Base-by-base conservation (phyloP, 116 monocot genomes). In the Thalassia testudinum region DNA sequence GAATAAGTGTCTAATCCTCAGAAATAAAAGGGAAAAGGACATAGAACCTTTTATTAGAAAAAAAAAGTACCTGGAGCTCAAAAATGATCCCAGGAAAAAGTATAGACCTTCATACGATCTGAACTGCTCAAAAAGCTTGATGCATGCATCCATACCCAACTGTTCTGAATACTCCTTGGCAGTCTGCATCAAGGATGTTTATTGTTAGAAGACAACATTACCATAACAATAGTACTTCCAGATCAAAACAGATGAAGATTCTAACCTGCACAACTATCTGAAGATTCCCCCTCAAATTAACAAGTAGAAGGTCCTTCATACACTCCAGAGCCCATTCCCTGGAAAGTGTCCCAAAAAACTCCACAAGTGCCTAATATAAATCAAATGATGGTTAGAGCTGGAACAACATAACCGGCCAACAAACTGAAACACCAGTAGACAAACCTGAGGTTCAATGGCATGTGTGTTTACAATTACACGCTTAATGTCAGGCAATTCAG, bases 401-500 rank as follows among this genome's bases (percentile, higher is more conserved):
- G 20, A 16, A 29, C 37, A 14, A 57, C 16, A 47, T 14, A 15
- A 21, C 24, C 24, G 40, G 10, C 20, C 14, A 47, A 27, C 27
- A 23, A 44, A 28, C 24, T 27, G 21, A 25, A 26, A 26, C 22
- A 62, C 14, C 15, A 22, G 43, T 11, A 47, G 69, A 69, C 73
- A 76, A 53, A 97, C 97, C 90, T 99, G 99, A 61, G 99, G 99
- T 59, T 99, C 91, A 74, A 99, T 99, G 1, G 78, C 99, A 80
- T 99, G 90, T 42, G 99, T 99, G 58, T 99, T 99, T 42, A 99
- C 99, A 71, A 99, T 90, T 17, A 90, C 91, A 68, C 99, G 86
- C 50, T 99, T 99, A 22, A 99, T 90, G 72, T 99, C 99, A 45
- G 99, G 91, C 49, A 99, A 74, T 54, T 99, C 99, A 17, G 86